Evolutionary conservation across 805 yeast species (phyloP), one percentile per base, ranked within the genome.

Genomic region (Candida germanica): DNA sequence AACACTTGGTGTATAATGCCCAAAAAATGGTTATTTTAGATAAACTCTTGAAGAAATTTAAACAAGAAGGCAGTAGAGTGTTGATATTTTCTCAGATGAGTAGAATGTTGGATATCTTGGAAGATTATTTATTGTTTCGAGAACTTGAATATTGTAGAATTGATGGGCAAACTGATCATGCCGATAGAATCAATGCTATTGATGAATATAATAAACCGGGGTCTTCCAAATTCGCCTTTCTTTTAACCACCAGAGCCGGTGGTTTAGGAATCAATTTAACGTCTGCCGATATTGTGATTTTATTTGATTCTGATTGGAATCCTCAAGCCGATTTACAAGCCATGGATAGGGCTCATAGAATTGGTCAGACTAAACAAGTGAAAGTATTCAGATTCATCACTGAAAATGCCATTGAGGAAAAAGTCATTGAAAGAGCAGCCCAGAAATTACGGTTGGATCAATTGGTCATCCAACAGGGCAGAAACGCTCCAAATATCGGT

Each of bases 261-360:
- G 96, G 96, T 8, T 70, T 87, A 55, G 94, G 94, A 60, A 84
- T 84, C 50, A 84, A 84, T 53, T 69, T 84, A 51, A 84, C 93
- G 3, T 65, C 80, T n/a, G 93, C 93, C 1, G 89, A 84, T 57
- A 69, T 80, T 44, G 94, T 84, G 31, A 74, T 84, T 3, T 58
- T 84, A 29, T 84, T 69, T 53, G 94, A 84, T 59, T 80, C 88
- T 3, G 94, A 84, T 56, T 84, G 94, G 94, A 84, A 84, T 48
- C 94, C 94, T 1, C 94, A 84, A 53, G 93, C 91, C 3, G 94
- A 84, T 69, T 71, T 84, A 46, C 94, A 84, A 59, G 91, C 91
- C 1, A 84, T 84, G 93, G 94, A 84, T 55, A 73, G 94, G 65
- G 93, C 93, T 0, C 94, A 84, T 59, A 75, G 94, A 69, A 84